These are phyloP conservation scores for Tetraselmis striata DNA, from an alignment of 139 green algal genomes.

Conservation along the genomic window DNA sequence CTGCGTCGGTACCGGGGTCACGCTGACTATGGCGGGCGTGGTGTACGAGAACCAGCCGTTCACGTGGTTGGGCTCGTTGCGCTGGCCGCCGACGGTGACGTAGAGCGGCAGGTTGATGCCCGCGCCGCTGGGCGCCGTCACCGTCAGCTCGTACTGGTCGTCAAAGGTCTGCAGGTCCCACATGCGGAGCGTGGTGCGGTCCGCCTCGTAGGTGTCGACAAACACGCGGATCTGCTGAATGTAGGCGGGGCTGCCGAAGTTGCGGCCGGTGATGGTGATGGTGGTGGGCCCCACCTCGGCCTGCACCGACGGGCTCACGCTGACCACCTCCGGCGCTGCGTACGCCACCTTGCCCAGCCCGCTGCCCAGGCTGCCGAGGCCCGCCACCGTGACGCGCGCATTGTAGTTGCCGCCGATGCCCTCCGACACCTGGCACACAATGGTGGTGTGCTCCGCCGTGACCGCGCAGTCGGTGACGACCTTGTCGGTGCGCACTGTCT, in stretches of 20 bases:
- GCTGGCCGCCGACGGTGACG: conserved; percentile 7
- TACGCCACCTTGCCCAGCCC: conserved; percentile 11
- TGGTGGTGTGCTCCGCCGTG: conserved; percentile 16
- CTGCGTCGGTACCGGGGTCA: conserved; percentile 2
- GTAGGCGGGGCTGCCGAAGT: conserved; percentile 17
- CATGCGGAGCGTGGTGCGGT: neutral
- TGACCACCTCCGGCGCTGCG: neutral
- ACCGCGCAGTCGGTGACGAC: neutral
- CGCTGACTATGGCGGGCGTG: conserved; percentile 3
- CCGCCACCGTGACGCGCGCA: neutral
- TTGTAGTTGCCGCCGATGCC: conserved; percentile 7
- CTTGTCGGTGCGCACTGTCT: neutral
- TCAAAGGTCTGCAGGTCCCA: neutral
- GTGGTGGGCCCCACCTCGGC: conserved; percentile 2
- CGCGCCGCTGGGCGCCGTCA: conserved; percentile 1
- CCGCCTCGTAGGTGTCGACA: neutral
- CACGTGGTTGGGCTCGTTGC: neutral
- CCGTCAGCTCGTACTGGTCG: neutral
- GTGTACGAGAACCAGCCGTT: conserved; percentile 11
- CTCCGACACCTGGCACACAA: conserved; percentile 2
- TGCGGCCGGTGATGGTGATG: conserved; percentile 13
- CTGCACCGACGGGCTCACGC: neutral
- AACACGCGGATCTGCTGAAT: neutral
- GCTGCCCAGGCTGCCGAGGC: neutral
- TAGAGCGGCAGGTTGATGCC: conserved; percentile 10